phyloP scores from a whole-genome alignment of 2,329 filamentous ascomycete genomes.

The Phaeophleospora eucalypticola region DNA sequence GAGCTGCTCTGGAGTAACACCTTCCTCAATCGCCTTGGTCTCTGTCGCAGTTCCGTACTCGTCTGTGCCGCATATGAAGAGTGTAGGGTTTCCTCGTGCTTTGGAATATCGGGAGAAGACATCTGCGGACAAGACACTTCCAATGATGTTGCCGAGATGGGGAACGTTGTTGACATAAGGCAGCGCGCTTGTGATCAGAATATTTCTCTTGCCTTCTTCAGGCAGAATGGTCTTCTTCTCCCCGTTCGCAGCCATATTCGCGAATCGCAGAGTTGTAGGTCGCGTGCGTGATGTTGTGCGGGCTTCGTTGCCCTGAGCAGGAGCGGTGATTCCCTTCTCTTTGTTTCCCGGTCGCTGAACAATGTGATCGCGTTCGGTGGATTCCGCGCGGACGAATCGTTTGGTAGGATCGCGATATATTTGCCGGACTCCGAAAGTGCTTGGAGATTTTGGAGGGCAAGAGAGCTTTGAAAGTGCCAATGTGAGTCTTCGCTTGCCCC shows the following conservation, averaged over 20 bases:
- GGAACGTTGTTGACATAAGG: slow-evolving; percentile 75
- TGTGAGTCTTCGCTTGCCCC: neutral
- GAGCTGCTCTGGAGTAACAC: slow-evolving; percentile 73
- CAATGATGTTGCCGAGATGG: slow-evolving; percentile 84
- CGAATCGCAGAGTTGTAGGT: neutral
- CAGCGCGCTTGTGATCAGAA: slow-evolving; percentile 86
- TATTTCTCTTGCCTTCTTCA: slow-evolving; percentile 65
- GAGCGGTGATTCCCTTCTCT: neutral
- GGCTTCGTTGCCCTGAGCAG: neutral
- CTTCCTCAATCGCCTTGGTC: slow-evolving; percentile 88
- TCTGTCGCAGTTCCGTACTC: slow-evolving; percentile 96
- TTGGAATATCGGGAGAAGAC: slow-evolving; percentile 72
- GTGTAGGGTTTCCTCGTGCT: slow-evolving; percentile 70
- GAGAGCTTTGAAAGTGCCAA: neutral
- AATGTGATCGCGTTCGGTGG: no score
- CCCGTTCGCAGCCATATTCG: slow-evolving; percentile 1
- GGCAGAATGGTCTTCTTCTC: slow-evolving; percentile 38
- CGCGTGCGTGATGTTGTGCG: neutral
- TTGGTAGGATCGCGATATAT: neutral
- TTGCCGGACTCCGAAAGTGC: neutral
- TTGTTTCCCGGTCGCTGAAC: neutral
- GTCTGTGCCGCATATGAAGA: slow-evolving; percentile 85
- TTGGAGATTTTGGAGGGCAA: neutral
- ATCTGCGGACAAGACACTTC: slow-evolving; percentile 82
- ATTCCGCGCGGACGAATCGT: no score